Base-by-base conservation (phyloP, 352 stramenopile genomes). In the Pythium monospermum region DNA sequence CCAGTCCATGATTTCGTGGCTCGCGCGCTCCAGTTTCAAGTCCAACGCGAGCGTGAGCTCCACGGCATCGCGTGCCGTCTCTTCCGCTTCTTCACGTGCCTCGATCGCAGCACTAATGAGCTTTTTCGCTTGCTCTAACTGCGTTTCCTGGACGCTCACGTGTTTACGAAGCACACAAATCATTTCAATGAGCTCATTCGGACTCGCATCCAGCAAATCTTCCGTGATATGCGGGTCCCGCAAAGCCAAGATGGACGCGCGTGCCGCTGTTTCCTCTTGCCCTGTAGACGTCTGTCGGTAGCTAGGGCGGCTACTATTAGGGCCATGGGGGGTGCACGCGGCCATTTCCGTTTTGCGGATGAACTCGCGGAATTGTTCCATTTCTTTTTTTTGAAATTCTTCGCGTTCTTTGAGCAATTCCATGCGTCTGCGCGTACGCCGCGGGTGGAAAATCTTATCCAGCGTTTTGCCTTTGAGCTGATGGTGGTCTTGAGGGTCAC, bases 341-440 rank as follows among this genome's bases (percentile, higher is more conserved):
- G 58, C 60, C 53, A 68, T 69, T 46, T 91, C 80, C 4, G 80
- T 88, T 10, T 51, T 72, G 35, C 74, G 75, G 43, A 93, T 87
- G 48, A 91, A 90, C 58, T 87, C 77, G n/a, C 79, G 77, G 54
- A 93, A 93, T 52, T 93, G 79, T 58, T 93, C 79, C 79, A 93
- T 89, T 57, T 93, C 82, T 25, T 70, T 69, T 51, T 87, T 83
- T 52, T 89, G 80, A 19, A 79, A 71, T 54, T 91, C 73, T 45
- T 91, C 80, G 16, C 67, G 75, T 59, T 88, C 70, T 33, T 69
- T 77, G 59, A 88, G 56, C 30, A 82, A 54, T 57, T 89, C 77
- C 40, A 84, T 48, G 12, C 78, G 74, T 22, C 75, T 73, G 2
- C 69, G 69, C n/a, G 71, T 75, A n/a, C 76, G 77, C 6, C 79